Base-by-base conservation (phyloP, 441 rosid genomes). In the Mallotus japonicus region DNA sequence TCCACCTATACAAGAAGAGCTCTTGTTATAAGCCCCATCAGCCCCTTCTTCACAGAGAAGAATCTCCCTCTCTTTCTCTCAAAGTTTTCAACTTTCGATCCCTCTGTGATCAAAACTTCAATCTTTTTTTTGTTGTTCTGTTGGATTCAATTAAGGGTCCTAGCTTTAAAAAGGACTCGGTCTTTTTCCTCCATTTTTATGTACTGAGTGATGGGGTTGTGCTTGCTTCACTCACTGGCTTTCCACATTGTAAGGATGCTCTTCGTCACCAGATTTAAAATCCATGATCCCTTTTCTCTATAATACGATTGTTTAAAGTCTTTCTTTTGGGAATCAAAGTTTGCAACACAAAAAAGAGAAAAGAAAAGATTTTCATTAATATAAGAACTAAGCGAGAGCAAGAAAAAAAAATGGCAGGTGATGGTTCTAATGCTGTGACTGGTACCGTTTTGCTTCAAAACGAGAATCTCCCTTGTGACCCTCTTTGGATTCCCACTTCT, bases 401-500 rank as follows among this genome's bases (percentile, higher is more conserved):
- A 32, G 15, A 1, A 5, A 13, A 8, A 7, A 80, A 37, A 68
- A 64, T 84, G 83, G 79, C 74, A 42, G 77, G 67, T 67, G 78
- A 69, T 42, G 37, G 67, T 71, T 56, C 80, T 50, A 73, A 65
- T 44, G 49, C 72, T 44, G 12, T 44, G 49, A 44, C 49, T 19
- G 40, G 40, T 37, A 57, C 72, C 44, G 40, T 75, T 74, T 71
- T 73, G 74, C 78, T 80, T 72, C 76, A 70, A 47, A 74, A 76
- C 42, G 75, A 75, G n/a, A 69, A 50, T 55, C 76, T 78, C 65
- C 76, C 81, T 59, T 67, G 75, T 47, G 84, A 77, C 24, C 67
- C 83, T 72, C 44, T 82, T 42, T 83, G 85, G 90, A 66, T 84
- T 11, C 75, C 88, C 64, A 40, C 73, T 17, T 67, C 87, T 60